Conservation (phyloP, 2,329 filamentous ascomycete species). For the Arthrinium puccinioides region DNA sequence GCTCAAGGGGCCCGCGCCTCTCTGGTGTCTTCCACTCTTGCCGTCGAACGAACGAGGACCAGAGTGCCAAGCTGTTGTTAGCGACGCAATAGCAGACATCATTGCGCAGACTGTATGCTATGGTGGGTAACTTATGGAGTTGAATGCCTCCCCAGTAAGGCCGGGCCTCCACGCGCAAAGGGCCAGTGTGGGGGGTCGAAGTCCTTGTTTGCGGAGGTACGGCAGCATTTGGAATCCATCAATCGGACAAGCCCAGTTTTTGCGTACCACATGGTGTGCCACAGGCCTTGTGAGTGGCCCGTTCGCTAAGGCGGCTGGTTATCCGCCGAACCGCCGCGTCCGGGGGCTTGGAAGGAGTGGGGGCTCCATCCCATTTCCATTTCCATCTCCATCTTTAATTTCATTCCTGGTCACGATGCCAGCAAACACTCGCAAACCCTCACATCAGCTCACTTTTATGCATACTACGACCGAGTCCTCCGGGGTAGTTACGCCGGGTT, state of each 20-base stretch:
- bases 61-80: not conserved
- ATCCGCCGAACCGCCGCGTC: not conserved
- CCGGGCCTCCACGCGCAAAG: too few species aligned
- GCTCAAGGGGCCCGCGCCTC: too few species aligned
- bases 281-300: not conserved
- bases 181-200: too few species aligned
- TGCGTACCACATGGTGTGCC: not conserved
- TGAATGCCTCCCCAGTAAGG: slow-evolving; percentile 1
- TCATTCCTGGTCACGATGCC: too few species aligned
- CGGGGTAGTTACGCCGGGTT: too few species aligned
- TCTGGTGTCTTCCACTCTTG: too few species aligned
- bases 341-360: not conserved
- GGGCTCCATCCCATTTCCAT: not conserved
- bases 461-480: too few species aligned
- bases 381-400: not conserved
- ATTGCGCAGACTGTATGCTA: slow-evolving; percentile 1
- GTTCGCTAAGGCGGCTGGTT: not conserved
- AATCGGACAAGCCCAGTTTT: too few species aligned
- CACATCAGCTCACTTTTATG: too few species aligned
- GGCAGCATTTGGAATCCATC: not conserved
- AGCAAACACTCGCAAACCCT: too few species aligned
- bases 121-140: slow-evolving; percentile 2
- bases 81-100: slow-evolving; percentile 4
- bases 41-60: not conserved
- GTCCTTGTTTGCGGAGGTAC: too few species aligned